Evolutionary conservation across 2,329 filamentous ascomycete genomes (phyloP), one percentile per base, ranked within the genome.

Genomic region (Stemphylium beticola): DNA sequence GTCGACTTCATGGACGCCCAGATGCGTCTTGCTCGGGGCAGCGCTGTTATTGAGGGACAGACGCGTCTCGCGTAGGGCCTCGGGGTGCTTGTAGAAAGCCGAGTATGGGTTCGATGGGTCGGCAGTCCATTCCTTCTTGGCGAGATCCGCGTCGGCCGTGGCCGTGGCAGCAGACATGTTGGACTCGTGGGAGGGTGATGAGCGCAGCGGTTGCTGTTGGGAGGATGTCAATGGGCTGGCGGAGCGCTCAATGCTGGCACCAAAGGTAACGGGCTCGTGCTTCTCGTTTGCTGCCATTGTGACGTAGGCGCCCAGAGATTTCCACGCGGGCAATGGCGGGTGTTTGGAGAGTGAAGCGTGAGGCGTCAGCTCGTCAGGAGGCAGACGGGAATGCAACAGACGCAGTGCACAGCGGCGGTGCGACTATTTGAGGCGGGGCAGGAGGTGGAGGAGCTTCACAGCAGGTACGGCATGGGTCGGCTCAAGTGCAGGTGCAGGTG

Each of bases 81-180:
- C 75, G 22, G 77, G 77, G 67, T 81, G 79, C 54, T 75, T 74
- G 74, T 80, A 81, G 71, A 81, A 80, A 48, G 78, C 76, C 32
- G 77, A 78, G 72, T 78, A 76, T 22, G 77, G 76, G 50, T 77
- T 75, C 15, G 71, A 67, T 48, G 70, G 62, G 61, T 77, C 74
- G 51, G 70, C 60, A 39, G 61, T 64, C 40, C 63, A 58, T 22
- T 70, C 69, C 53, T 69, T 67, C 55, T 69, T 57, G 57, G 61
- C 57, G n/a, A 65, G 44, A 44, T 50, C 46, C 4, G 54, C 50
- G 17, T 72, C 66, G 71, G 42, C 72, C 68, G 64, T 75, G 61
- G 60, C 53, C 3, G 40, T 76, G 61, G 60, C 52, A 32, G 74
- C 67, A 14, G 72, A 68, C 61, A 69, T 66, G 49, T 60, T 64